These are phyloP conservation scores for Ophiosphaerella narmari DNA, from an alignment of 2,329 filamentous ascomycete genomes.

Conservation along the genomic window DNA sequence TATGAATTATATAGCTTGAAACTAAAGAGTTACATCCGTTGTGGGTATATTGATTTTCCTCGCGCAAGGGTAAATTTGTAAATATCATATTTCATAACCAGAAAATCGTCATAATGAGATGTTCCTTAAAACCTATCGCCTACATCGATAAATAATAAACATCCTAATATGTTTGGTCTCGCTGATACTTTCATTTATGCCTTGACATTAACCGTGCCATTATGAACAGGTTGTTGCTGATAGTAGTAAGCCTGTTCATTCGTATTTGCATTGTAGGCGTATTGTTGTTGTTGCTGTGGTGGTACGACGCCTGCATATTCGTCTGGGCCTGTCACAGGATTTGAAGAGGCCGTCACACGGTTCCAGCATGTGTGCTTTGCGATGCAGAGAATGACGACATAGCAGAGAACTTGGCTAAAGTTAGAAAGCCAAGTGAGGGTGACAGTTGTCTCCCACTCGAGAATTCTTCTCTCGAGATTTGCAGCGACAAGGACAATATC, in stretches of 20 bases:
- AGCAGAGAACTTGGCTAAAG: slow-evolving; percentile 24
- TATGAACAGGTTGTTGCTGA: slow-evolving; percentile 17
- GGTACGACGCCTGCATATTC: slow-evolving; percentile 5
- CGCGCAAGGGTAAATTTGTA: no score
- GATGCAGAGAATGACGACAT: slow-evolving; percentile 24
- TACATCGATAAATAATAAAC: no score
- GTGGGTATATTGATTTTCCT: no score
- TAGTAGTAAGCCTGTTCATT: slow-evolving; percentile 18
- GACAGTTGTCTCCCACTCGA: background rate
- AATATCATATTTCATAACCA: no score
- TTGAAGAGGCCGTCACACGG: background rate
- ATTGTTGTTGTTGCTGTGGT: slow-evolving; percentile 8
- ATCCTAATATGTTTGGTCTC: background rate
- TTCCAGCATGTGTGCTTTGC: slow-evolving; percentile 22
- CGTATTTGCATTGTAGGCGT: slow-evolving; percentile 10
- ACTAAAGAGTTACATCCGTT: no score
- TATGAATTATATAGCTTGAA: no score
- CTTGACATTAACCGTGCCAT: background rate
- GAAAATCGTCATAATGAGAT: no score
- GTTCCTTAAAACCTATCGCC: no score
- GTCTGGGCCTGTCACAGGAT: background rate
- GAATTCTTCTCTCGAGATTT: background rate
- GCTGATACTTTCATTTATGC: background rate
- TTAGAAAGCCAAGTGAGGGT: slow-evolving; percentile 18
- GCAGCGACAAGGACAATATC: slow-evolving; percentile 10